Conservation (phyloP, 345 rosid species). For the Moricandia moricandioides region DNA sequence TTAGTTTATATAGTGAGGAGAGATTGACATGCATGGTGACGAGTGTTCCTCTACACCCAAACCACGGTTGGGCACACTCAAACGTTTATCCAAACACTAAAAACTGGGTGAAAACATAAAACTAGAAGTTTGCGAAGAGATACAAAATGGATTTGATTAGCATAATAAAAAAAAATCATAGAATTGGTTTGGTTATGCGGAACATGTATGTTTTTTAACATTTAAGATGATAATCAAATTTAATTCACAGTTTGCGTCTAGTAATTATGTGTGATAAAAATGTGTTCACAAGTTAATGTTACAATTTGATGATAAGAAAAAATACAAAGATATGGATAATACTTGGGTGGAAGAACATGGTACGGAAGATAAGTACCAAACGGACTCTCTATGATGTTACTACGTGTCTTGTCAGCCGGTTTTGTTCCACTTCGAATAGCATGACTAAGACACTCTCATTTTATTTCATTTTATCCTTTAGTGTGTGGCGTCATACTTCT, state of each 20-base stretch:
- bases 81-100: constrained; percentile 19
- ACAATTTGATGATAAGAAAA: background rate
- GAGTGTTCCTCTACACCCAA: constrained; percentile 27
- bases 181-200: background rate
- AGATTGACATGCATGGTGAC: constrained; percentile 42
- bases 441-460: constrained; percentile 28
- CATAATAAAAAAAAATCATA: background rate
- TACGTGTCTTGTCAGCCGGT: constrained; percentile 24
- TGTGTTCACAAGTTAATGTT: constrained; percentile 1
- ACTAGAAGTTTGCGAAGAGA: background rate
- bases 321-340: background rate
- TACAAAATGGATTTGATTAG: background rate
- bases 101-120: background rate
- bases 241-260: background rate
- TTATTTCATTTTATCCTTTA: background rate
- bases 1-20: constrained; percentile 12
- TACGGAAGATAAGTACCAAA: constrained; percentile 23
- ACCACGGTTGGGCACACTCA: background rate
- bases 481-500: background rate
- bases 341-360: constrained; percentile 9
- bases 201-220: background rate
- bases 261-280: background rate
- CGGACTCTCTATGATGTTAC: constrained; percentile 13
- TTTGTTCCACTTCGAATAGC: background rate
- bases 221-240: background rate